Percentiles rank a stretch among this genome's conserved stretches.
These are phyloP conservation scores for Oryza coarctata DNA, from an alignment of 176 grass and related monocot species.

Conservation along the genomic window DNA sequence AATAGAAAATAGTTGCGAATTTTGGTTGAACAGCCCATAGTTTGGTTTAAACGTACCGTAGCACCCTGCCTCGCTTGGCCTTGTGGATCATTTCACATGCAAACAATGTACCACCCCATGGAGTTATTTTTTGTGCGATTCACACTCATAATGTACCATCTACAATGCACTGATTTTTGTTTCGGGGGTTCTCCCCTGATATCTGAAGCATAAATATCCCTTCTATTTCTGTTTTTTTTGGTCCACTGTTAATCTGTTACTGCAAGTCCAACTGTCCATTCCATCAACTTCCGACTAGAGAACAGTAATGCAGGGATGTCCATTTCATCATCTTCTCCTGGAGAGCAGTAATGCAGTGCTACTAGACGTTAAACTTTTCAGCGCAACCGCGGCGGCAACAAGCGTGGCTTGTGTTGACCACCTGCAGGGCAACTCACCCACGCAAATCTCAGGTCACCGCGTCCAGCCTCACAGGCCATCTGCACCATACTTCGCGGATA, in stretches of 20 bases:
- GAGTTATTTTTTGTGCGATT: neutral
- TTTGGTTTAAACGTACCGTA: neutral
- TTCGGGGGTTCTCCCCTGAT: neutral
- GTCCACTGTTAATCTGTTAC: too few relatives aligned
- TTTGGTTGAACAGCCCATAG: constrained; percentile 17
- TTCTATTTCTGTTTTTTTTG: neutral
- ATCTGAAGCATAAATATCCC: neutral
- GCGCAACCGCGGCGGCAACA: neutral
- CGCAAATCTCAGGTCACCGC: too few relatives aligned
- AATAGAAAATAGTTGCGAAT: neutral
- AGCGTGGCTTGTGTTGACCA: constrained; percentile 35
- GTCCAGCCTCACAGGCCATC: too few relatives aligned
- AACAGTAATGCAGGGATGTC: too few relatives aligned
- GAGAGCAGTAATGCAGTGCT: neutral
- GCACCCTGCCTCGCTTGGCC: neutral
- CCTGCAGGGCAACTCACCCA: too few relatives aligned
- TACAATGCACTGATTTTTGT: neutral
- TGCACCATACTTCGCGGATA: neutral
- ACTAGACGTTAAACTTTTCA: neutral
- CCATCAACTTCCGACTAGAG: too few relatives aligned
- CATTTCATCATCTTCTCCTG: neutral
- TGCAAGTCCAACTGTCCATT: too few relatives aligned
- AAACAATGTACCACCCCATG: neutral
- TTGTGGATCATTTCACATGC: neutral
- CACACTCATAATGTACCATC: too few relatives aligned